Evolutionary conservation across 257 asterid genomes (phyloP).

Genomic region (Nemophila menziesii): DNA sequence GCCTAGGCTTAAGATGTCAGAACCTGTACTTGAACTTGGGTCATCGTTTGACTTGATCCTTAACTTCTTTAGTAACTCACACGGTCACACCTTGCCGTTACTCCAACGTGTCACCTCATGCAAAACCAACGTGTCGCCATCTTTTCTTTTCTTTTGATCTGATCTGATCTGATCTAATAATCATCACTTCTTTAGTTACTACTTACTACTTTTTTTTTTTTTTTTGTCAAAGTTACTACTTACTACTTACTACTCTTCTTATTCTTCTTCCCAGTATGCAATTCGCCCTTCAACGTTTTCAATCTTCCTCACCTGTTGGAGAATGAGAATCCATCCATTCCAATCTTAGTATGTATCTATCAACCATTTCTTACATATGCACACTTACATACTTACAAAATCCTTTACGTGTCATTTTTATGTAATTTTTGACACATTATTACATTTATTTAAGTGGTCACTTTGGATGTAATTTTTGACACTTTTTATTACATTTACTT

Average conservation of each 20-base stretch:
- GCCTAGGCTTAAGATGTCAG: neutral
- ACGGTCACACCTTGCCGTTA: neutral
- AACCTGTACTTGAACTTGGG: neutral
- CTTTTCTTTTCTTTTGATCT: neutral
- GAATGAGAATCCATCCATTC: too few relatives aligned
- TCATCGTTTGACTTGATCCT: neutral
- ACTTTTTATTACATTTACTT: too few relatives aligned
- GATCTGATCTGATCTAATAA: neutral
- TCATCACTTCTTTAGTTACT: too few relatives aligned
- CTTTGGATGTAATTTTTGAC: too few relatives aligned
- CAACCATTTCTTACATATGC: neutral
- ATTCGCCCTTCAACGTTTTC: too few relatives aligned
- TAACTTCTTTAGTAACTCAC: neutral
- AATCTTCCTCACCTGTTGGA: neutral
- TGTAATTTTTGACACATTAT: too few relatives aligned
- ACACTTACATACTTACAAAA: too few relatives aligned
- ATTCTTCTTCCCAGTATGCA: neutral
- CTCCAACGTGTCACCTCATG: conserved; percentile 7
- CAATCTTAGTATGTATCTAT: neutral
- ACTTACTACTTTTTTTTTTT: neutral
- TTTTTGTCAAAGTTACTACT: neutral
- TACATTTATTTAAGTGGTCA: too few relatives aligned
- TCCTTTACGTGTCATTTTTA: too few relatives aligned
- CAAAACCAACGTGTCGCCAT: conserved; percentile 1
- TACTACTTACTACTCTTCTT: neutral